These are phyloP conservation scores for Chrysoporthe austroafricana DNA, from an alignment of 2,329 filamentous ascomycete genomes.

Conservation along the genomic window DNA sequence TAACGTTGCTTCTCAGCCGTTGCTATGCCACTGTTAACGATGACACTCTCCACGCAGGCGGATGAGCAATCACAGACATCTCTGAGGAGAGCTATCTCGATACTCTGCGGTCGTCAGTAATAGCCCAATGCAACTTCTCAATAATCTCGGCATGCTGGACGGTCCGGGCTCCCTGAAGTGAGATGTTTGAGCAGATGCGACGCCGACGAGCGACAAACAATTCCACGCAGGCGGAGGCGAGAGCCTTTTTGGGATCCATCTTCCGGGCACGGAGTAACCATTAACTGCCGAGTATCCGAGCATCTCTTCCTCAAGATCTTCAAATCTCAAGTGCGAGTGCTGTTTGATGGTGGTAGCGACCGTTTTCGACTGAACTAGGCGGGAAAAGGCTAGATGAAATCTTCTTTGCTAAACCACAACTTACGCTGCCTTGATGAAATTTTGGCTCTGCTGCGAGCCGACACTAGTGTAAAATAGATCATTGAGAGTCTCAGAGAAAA, in stretches of 20 bases:
- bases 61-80: not conserved
- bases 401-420: not conserved
- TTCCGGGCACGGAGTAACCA: not conserved
- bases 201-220: not conserved
- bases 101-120: not conserved
- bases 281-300: not conserved
- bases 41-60: not conserved
- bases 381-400: not conserved
- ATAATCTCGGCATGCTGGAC: not conserved
- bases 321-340: too few relatives aligned
- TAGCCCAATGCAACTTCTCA: not conserved
- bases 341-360: not conserved
- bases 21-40: conserved; percentile 40
- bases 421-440: not conserved
- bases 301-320: too few relatives aligned
- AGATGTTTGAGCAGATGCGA: not conserved
- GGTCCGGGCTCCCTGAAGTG: not conserved
- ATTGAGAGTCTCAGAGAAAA: not conserved
- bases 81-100: not conserved
- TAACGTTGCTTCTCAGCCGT: conserved; percentile 33
- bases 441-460: not conserved
- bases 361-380: not conserved
- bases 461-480: not conserved
- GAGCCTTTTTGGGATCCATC: not conserved
- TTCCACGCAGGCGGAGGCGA: not conserved